These are phyloP conservation scores for Cytospora mali DNA, from an alignment of 2,329 filamentous ascomycete species.

Conservation along the genomic window DNA sequence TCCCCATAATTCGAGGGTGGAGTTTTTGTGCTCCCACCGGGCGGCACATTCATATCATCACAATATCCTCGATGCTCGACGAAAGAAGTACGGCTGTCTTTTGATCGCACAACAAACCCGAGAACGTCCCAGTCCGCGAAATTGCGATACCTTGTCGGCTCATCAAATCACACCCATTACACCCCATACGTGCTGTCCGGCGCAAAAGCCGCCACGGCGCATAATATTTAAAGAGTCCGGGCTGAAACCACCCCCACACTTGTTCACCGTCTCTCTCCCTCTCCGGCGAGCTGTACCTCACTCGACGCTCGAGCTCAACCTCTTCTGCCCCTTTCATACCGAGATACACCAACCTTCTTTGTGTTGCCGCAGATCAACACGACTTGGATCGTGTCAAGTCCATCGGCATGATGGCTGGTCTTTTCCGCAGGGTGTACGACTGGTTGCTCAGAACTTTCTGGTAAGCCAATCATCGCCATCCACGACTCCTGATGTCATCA, in stretches of 20 bases:
- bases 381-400: slow-evolving; percentile 2
- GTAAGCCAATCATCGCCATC: slow-evolving; percentile 54
- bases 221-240: slow-evolving; percentile 43
- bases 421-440: slow-evolving; percentile 96
- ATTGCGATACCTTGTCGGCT: slow-evolving; percentile 24
- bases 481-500: slow-evolving; percentile 11
- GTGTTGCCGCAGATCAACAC: slow-evolving; percentile 10
- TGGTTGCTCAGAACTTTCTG: slow-evolving; percentile 98
- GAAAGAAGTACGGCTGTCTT: slow-evolving; percentile 23
- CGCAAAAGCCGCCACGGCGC: slow-evolving; percentile 38
- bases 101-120: slow-evolving; percentile 27
- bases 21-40: slow-evolving; percentile 33
- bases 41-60: slow-evolving; percentile 35
- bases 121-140: slow-evolving; percentile 22
- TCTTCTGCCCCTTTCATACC: slow-evolving; percentile 13
- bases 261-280: slow-evolving; percentile 35
- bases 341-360: slow-evolving; percentile 15
- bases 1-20: slow-evolving; percentile 38
- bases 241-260: slow-evolving; percentile 37
- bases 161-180: slow-evolving; percentile 13
- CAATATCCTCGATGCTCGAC: slow-evolving; percentile 29
- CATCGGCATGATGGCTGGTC: slow-evolving; percentile 73
- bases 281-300: slow-evolving; percentile 30
- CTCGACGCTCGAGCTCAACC: slow-evolving; percentile 23
- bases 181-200: slow-evolving; percentile 19